These are phyloP conservation scores for Arthroderma sp. DNA, from an alignment of 2,329 filamentous ascomycete genomes.

Conservation along the genomic window DNA sequence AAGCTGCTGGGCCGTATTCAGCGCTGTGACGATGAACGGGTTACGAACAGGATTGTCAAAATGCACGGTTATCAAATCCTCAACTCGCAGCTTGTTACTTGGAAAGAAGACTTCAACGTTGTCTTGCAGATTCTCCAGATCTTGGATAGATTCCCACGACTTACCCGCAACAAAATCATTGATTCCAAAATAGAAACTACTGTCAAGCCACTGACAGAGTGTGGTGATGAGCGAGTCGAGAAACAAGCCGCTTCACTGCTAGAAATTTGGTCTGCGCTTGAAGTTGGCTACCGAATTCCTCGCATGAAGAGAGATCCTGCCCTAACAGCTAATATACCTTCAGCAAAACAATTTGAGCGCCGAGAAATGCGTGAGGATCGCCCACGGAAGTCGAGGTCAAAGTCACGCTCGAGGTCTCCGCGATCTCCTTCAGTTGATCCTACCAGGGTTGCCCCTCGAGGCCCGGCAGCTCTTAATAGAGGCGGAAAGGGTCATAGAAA, in stretches of 20 bases:
- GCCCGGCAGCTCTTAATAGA: slow-evolving; percentile 35
- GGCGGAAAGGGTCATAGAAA: slow-evolving; percentile 48
- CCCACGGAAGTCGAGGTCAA: slow-evolving; percentile 37
- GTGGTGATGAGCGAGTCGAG: slow-evolving; percentile 63
- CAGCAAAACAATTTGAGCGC: slow-evolving; percentile 53
- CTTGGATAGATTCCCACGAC: slow-evolving; percentile 68
- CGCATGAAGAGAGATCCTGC: slow-evolving; percentile 70
- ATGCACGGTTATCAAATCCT: slow-evolving; percentile 97
- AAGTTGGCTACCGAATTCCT: slow-evolving; percentile 85
- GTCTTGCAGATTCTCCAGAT: slow-evolving; percentile 82
- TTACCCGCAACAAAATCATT: slow-evolving; percentile 93
- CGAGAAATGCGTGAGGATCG: slow-evolving; percentile 40
- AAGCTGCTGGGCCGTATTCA: slow-evolving; percentile 86
- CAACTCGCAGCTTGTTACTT: slow-evolving; percentile 72
- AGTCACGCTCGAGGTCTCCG: slow-evolving; percentile 37
- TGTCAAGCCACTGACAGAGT: slow-evolving; percentile 55
- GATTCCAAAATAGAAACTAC: slow-evolving; percentile 88
- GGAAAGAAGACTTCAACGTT: slow-evolving; percentile 80
- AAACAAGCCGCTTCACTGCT: slow-evolving; percentile 59
- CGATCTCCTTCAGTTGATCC: slow-evolving; percentile 35
- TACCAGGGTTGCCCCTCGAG: slow-evolving; percentile 27
- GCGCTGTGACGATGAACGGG: slow-evolving; percentile 70
- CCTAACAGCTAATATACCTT: slow-evolving; percentile 33
- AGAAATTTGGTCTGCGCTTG: slow-evolving; percentile 76
- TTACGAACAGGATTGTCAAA: slow-evolving; percentile 76